Evolutionary conservation across 2,329 filamentous ascomycete species (phyloP).

Genomic region (Colletotrichum orchidophilum): DNA sequence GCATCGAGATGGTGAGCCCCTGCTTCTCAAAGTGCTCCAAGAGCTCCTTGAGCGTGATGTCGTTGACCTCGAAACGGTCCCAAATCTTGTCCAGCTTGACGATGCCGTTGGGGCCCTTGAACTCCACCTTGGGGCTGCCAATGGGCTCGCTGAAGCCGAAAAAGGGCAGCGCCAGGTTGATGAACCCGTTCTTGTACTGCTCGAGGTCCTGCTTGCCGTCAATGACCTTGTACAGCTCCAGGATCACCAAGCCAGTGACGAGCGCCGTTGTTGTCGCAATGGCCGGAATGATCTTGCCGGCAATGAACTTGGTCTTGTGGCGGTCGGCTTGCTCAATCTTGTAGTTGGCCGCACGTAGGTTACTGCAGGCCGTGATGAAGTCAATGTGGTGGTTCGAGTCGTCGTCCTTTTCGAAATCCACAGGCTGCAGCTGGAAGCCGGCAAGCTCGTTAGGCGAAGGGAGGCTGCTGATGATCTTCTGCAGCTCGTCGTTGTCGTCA

Average conservation of each 20-base stretch:
- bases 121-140: slow-evolving; percentile 90
- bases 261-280: slow-evolving; percentile 97
- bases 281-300: slow-evolving; percentile 98
- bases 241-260: slow-evolving; percentile 89
- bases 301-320: slow-evolving; percentile 99
- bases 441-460: slow-evolving; percentile 83
- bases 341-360: slow-evolving; percentile 97
- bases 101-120: slow-evolving; percentile 80
- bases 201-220: slow-evolving; percentile 97
- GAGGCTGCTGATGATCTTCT: slow-evolving; percentile 76
- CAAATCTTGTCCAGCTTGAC: slow-evolving; percentile 95
- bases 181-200: slow-evolving; percentile 99
- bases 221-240: slow-evolving; percentile 96
- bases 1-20: slow-evolving; percentile 87
- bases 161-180: slow-evolving; percentile 96
- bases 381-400: slow-evolving; percentile 98
- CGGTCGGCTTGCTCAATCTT: slow-evolving; percentile 92
- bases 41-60: slow-evolving; percentile 87
- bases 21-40: slow-evolving; percentile 82
- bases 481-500: slow-evolving; percentile 80
- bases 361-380: slow-evolving; percentile 97
- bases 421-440: slow-evolving; percentile 88
- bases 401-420: slow-evolving; percentile 99
- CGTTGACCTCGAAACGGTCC: slow-evolving; percentile 92
- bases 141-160: slow-evolving; percentile 99